phyloP scores from a whole-genome alignment of 2,329 filamentous ascomycete genomes.

The Pseudogymnoascus sp. region DNA sequence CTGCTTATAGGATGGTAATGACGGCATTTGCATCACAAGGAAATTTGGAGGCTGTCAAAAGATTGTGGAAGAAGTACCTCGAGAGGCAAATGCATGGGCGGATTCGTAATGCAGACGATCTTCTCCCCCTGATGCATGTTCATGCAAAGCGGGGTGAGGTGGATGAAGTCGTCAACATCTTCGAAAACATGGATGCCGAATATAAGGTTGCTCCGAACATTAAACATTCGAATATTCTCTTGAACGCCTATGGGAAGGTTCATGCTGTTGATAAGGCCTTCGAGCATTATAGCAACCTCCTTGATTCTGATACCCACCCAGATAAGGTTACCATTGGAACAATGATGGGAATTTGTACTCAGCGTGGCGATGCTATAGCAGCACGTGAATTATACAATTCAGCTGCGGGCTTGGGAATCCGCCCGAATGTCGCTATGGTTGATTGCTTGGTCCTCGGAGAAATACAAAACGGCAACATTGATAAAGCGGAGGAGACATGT shows the following conservation, averaged over 20 bases:
- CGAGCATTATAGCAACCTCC: conserved; percentile 53
- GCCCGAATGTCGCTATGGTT: conserved; percentile 49
- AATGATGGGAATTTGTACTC: conserved; percentile 63
- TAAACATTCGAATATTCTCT: conserved; percentile 65
- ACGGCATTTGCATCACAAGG: conserved; percentile 37
- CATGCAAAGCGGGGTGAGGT: conserved; percentile 63
- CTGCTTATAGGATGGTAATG: conserved; percentile 29
- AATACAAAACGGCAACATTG: conserved; percentile 46
- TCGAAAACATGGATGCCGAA: conserved; percentile 50
- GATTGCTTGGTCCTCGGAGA: conserved; percentile 60
- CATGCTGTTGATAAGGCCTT: conserved; percentile 61
- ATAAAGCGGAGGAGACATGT: conserved; percentile 51
- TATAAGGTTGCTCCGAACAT: conserved; percentile 50
- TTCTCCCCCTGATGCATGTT: conserved; percentile 58
- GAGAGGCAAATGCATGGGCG: conserved; percentile 12
- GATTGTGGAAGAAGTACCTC: conserved; percentile 35
- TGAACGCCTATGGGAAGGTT: conserved; percentile 60
- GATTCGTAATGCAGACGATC: conserved; percentile 17
- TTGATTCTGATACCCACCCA: conserved; percentile 40
- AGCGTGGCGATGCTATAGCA: conserved; percentile 63
- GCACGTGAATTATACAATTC: conserved; percentile 57
- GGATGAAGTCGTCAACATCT: conserved; percentile 47
- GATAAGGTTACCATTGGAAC: conserved; percentile 60
- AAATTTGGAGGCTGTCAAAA: conserved; percentile 35
- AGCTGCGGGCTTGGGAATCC: conserved; percentile 46